phyloP scores from a whole-genome alignment of 495 filamentous ascomycete species.

The Penicillium fimorum region DNA sequence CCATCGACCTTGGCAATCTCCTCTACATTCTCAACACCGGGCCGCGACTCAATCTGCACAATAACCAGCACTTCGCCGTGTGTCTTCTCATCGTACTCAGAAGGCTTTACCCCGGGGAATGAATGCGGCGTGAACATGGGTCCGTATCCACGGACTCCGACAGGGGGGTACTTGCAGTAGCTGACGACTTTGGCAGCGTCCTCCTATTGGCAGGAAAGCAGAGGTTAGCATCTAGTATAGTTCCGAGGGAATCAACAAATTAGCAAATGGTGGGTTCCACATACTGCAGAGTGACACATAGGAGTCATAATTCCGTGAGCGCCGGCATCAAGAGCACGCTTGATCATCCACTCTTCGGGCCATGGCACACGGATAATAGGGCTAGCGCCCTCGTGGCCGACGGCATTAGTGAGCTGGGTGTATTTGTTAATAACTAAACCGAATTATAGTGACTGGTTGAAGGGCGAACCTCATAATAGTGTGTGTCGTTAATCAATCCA shows the following conservation, averaged over 20 bases:
- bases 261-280: not conserved
- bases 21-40: slow-evolving; percentile 49
- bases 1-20: slow-evolving; percentile 48
- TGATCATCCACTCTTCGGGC: slow-evolving; percentile 69
- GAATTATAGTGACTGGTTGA: not conserved
- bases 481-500: slow-evolving; percentile 55
- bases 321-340: slow-evolving; percentile 68
- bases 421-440: not conserved
- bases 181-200: slow-evolving; percentile 60
- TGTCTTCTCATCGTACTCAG: slow-evolving; percentile 36
- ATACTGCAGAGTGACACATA: slow-evolving; percentile 39
- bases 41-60: slow-evolving; percentile 49
- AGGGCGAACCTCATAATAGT: slow-evolving; percentile 37
- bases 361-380: slow-evolving; percentile 68
- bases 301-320: slow-evolving; percentile 60
- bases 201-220: slow-evolving; percentile 22
- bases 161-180: slow-evolving; percentile 65
- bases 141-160: slow-evolving; percentile 62
- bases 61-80: slow-evolving; percentile 38
- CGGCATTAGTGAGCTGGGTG: slow-evolving; percentile 42
- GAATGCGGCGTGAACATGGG: slow-evolving; percentile 55
- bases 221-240: not conserved
- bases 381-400: slow-evolving; percentile 62
- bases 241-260: not conserved
- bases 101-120: slow-evolving; percentile 41